These are phyloP conservation scores for Cryptococcus wingfieldii DNA, from an alignment of 1,284 basidiomycete species.

Conservation along the genomic window DNA sequence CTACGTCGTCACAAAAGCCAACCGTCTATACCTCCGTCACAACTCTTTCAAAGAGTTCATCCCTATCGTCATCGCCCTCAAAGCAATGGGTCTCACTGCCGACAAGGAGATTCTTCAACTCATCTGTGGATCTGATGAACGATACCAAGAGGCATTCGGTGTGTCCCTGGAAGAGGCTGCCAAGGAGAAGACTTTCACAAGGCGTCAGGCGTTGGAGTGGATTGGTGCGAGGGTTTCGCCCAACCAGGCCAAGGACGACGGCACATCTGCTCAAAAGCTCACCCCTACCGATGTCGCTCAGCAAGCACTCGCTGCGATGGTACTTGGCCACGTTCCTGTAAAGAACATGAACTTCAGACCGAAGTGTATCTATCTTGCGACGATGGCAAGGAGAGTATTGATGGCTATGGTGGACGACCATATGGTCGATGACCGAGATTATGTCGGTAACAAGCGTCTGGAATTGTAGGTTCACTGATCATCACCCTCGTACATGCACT, in stretches of 20 bases:
- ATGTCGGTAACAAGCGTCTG: constrained; percentile 97
- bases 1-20: constrained; percentile 92
- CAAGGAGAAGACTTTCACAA: constrained; percentile 78
- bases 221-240: constrained; percentile 85
- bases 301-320: constrained; percentile 93
- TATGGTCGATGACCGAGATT: constrained; percentile 97
- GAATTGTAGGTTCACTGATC: constrained; percentile 69
- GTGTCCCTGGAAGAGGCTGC: constrained; percentile 86
- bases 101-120: constrained; percentile 97
- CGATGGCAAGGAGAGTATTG: constrained; percentile 93
- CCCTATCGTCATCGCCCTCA: constrained; percentile 92
- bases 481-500: background rate
- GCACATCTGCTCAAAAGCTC: constrained; percentile 57
- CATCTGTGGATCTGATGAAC: constrained; percentile 87
- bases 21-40: constrained; percentile 92
- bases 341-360: constrained; percentile 84
- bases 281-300: constrained; percentile 91
- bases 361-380: constrained; percentile 96
- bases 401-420: constrained; percentile 96
- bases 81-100: constrained; percentile 92
- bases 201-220: constrained; percentile 91
- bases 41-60: constrained; percentile 98
- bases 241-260: constrained; percentile 59
- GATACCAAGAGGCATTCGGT: constrained; percentile 83
- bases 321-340: constrained; percentile 94